A percentile compares a stretch with the other conserved stretches of the same genome.
These are phyloP conservation scores for Fomitopsis serialis DNA, from an alignment of 768 basidiomycete species.

Conservation along the genomic window DNA sequence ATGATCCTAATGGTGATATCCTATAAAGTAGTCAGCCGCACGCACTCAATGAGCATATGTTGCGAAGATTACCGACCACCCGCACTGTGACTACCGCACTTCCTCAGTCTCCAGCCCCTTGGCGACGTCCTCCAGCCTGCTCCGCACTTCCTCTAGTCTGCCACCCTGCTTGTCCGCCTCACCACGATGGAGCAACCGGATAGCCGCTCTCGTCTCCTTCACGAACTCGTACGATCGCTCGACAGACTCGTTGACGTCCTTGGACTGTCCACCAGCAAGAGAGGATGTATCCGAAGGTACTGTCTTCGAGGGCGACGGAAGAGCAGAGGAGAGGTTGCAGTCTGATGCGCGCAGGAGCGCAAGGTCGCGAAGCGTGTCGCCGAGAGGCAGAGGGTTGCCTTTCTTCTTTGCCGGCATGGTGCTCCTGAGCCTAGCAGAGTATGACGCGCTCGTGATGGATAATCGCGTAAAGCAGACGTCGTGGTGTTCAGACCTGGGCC, in stretches of 20 bases:
- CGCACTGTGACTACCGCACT: no score
- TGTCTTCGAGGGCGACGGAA: constrained; percentile 13
- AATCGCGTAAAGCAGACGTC: no score
- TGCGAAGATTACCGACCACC: no score
- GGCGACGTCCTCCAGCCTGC: constrained; percentile 47
- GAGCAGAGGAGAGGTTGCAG: constrained; percentile 31
- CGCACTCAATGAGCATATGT: no score
- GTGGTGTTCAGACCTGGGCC: no score
- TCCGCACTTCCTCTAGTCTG: constrained; percentile 51
- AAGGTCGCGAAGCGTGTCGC: constrained; percentile 64
- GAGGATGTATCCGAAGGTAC: constrained; percentile 10
- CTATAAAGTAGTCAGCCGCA: no score
- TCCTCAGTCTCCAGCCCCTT: constrained; percentile 21
- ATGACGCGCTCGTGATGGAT: no score
- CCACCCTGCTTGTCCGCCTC: constrained; percentile 48
- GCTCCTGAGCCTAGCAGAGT: not conserved
- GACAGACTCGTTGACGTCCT: constrained; percentile 33
- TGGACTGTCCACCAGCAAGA: not conserved
- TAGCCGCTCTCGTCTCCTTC: constrained; percentile 47
- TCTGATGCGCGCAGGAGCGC: constrained; percentile 63
- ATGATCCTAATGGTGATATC: no score
- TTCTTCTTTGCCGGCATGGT: not conserved
- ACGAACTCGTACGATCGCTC: constrained; percentile 56
- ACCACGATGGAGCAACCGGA: constrained; percentile 47
- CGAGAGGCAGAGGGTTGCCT: constrained; percentile 45